Evolutionary conservation across 306 rosid species (phyloP).

Genomic region (Cicer bijugum): DNA sequence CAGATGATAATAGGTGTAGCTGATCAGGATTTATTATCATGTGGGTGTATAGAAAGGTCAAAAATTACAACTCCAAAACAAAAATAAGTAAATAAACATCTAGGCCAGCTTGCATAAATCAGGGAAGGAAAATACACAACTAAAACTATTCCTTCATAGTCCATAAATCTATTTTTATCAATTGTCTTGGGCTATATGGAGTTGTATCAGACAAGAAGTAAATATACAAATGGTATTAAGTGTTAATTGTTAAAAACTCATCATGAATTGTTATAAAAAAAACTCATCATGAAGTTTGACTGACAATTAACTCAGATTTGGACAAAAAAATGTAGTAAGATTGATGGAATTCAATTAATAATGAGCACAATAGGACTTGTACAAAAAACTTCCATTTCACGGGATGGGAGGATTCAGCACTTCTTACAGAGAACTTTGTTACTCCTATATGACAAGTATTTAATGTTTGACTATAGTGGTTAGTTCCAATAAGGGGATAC

Average conservation of each 20-base stretch:
- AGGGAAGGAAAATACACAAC: constrained; percentile 27
- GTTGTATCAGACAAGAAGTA: constrained; percentile 12
- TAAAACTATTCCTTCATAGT: constrained; percentile 38
- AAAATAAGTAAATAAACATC: constrained; percentile 32
- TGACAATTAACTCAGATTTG: constrained; percentile 9
- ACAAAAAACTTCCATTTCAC: constrained; percentile 29
- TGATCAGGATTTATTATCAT: constrained; percentile 39
- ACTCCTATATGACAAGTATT: constrained; percentile 9
- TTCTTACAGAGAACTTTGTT: constrained; percentile 7
- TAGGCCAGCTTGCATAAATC: constrained; percentile 42
- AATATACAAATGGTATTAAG: constrained; percentile 11
- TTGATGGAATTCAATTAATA: constrained; percentile 2
- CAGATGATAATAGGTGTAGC: constrained; percentile 46
- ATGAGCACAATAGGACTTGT: constrained; percentile 15
- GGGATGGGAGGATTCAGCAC: not conserved
- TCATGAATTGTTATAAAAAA: constrained; percentile 19
- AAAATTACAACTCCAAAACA: constrained; percentile 39
- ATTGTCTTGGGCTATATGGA: constrained; percentile 19
- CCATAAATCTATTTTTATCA: constrained; percentile 39
- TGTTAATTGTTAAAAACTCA: constrained; percentile 24
- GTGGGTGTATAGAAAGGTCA: constrained; percentile 47
- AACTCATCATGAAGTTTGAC: constrained; percentile 33
- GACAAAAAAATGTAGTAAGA: constrained; percentile 5
- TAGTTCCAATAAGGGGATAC: constrained; percentile 9
- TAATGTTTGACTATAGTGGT: constrained; percentile 32